Percentiles rank a stretch among this genome's conserved stretches.
These are phyloP conservation scores for Sanguinoderma infundibulare DNA, from an alignment of 1,284 basidiomycete genomes.

Conservation along the genomic window DNA sequence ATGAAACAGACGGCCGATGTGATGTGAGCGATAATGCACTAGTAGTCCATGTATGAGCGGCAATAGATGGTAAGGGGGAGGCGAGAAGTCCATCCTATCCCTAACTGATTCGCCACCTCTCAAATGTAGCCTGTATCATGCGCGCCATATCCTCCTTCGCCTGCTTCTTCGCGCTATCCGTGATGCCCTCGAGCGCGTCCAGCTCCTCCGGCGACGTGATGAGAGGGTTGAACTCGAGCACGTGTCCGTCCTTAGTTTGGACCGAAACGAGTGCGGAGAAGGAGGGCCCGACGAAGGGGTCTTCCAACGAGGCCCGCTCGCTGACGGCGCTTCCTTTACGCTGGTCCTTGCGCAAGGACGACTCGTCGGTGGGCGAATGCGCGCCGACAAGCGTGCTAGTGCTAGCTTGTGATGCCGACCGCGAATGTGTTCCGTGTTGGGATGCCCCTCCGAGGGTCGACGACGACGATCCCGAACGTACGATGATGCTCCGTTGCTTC, in stretches of 20 bases:
- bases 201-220: constrained; percentile 69
- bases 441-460: constrained; percentile 18
- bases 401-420: constrained; percentile 53
- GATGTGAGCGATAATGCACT: neutral
- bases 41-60: constrained; percentile 2
- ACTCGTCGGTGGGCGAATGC: constrained; percentile 46
- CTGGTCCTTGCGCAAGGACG: constrained; percentile 42
- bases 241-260: constrained; percentile 72
- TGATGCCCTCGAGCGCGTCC: constrained; percentile 75
- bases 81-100: neutral
- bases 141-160: constrained; percentile 74
- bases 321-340: constrained; percentile 14
- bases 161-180: constrained; percentile 79
- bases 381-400: constrained; percentile 41
- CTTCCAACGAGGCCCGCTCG: constrained; percentile 28
- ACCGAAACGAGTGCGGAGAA: constrained; percentile 55
- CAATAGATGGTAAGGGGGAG: neutral
- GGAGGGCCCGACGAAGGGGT: constrained; percentile 17
- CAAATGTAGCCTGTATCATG: constrained; percentile 69
- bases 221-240: constrained; percentile 81
- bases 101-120: constrained; percentile 67
- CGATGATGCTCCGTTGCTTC: constrained; percentile 63
- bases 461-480: constrained; percentile 61
- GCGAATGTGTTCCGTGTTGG: constrained; percentile 41
- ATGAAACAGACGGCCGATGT: neutral